Base-by-base conservation (phyloP, 441 rosid genomes). In the Aleurites moluccanus region DNA sequence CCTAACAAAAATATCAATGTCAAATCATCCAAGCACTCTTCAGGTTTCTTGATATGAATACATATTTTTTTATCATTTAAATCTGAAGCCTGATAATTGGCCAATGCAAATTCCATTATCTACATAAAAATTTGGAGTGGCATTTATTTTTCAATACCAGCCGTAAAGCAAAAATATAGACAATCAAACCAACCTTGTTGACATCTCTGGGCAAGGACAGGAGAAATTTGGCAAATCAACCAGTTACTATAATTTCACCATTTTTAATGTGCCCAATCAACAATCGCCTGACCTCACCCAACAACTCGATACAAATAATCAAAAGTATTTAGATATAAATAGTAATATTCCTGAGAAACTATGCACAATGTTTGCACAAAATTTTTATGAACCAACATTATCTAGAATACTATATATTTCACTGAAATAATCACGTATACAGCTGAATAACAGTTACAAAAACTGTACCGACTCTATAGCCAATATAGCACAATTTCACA, bases 371-470 rank as follows among this genome's bases (percentile, higher is more conserved):
- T 40, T 4, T 52, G n/a, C 45, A 35, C 55, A 72, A 25, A 33
- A 52, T 40, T 52, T 47, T 23, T 57, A 8, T n/a, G 53, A 33
- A 78, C 9, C 57, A 23, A 67, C 6, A 16, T 65, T 30, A 70
- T 11, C 35, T 23, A 16, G 64, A 23, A 61, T 16, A 73, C 57
- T 42, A 59, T 76, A 69, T 73, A 49, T 63, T 72, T 81, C 59
- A 60, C 72, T 38, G n/a, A 47, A 76, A 53, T 21, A 28, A 73
- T 72, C 53, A 76, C 28, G 74, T 82, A 74, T 74, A 74, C 75
- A 80, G 60, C 79, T 40, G 64, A 63, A 60, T 57, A 15, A 33
- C 75, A 50, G 79, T 69, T 64, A 72, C 73, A 73, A 42, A 50
- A 70, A 70, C 73, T 75, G 62, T 53, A 82, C 64, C 35, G 21